Base-by-base conservation (phyloP, 257 asterid genomes). In the Striga asiatica region DNA sequence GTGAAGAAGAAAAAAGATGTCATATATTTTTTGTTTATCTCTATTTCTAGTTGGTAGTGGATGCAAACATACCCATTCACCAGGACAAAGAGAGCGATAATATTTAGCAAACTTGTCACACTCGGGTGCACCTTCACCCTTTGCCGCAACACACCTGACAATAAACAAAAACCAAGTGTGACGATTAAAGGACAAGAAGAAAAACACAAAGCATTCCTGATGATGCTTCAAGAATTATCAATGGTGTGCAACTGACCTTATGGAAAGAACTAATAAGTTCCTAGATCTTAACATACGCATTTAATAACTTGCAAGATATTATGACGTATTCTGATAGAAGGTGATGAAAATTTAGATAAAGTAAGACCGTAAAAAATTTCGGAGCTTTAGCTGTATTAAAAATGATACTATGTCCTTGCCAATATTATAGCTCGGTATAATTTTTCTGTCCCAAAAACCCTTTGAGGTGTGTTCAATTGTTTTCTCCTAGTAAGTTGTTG, bases 31-130 rank as follows among this genome's bases (percentile, higher is more conserved):
- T 27, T 13, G n/a, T 17, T 14, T 5, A 20, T 47, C 3, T 37
- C n/a, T n/a, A n/a, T n/a, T n/a, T n/a, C n/a, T n/a, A n/a, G 17
- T 13, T 3, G 43, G 3, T 1, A 11, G 16, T 37, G 16, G 48
- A 53, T 16, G 53, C 34, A 13, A 61, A 62, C 77, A 35, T 87
- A 91, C 98, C 98, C 98, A 87, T 91, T 91, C 98, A 47, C 93
- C 89, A 0, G 98, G 98, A 67, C 98, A 91, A 54, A 91, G 93
- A 68, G 95, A 56, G 32, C 98, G 94, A 54, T 91, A 87, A 61
- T 87, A 91, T 59, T 91, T 91, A 45, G 96, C 97, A 52, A 91
- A 91, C 81, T 84, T 87, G 64, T 91, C 79, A 56, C 98, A 91
- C 70, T 91, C 96, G 0, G 94, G 77, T 25, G 98, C 97, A 61